Conservation (phyloP, 148 eudicot genomes). For the Fallopia convolvulus region DNA sequence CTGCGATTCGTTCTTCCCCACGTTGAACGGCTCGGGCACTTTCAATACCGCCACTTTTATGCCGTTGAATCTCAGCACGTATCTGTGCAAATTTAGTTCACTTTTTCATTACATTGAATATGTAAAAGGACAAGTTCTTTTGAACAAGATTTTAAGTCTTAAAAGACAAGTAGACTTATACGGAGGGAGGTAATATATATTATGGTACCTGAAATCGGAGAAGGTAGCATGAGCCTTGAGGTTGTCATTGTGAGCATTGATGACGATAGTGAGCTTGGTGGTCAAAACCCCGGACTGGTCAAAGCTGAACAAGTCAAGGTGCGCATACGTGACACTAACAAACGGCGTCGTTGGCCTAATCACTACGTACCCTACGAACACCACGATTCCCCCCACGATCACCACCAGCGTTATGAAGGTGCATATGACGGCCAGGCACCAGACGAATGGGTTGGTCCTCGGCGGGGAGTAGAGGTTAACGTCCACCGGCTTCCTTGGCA, state of each 20-base stretch:
- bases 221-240: slow-evolving; percentile 44
- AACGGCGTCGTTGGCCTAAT: slow-evolving; percentile 46
- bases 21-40: slow-evolving; percentile 34
- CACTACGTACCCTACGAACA: slow-evolving; percentile 48
- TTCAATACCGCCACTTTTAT: slow-evolving; percentile 31
- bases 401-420: slow-evolving; percentile 36
- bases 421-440: slow-evolving; percentile 63
- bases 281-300: slow-evolving; percentile 37
- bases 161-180: too few relatives aligned
- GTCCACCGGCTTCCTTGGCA: neutral
- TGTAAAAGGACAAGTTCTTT: too few relatives aligned
- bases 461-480: neutral
- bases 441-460: slow-evolving; percentile 44
- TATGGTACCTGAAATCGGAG: slow-evolving; percentile 26
- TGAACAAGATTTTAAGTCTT: too few relatives aligned
- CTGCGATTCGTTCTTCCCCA: slow-evolving; percentile 29
- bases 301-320: slow-evolving; percentile 37
- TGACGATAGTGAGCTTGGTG: slow-evolving; percentile 32
- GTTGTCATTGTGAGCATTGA: slow-evolving; percentile 61
- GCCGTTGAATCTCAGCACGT: slow-evolving; percentile 35
- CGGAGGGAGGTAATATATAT: too few relatives aligned
- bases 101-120: too few relatives aligned
- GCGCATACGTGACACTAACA: slow-evolving; percentile 38
- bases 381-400: slow-evolving; percentile 44
- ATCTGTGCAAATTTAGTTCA: too few relatives aligned